Conservation (phyloP, 371 early-diverging fungal species). For the Apophysomyces ossiformis region DNA sequence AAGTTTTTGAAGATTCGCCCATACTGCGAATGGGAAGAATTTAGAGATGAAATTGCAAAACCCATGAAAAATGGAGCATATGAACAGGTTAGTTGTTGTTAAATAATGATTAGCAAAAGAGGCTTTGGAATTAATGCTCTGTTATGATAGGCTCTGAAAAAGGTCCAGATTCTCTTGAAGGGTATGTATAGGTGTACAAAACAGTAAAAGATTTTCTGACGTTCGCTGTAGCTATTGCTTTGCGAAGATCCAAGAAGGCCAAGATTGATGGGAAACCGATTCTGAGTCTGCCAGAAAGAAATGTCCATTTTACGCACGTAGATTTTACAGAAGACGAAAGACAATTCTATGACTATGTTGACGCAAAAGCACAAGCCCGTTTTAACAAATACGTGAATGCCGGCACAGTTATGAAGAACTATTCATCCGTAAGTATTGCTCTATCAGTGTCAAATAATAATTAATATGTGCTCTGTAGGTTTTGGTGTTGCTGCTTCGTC, state of each 20-base stretch:
- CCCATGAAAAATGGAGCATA: constrained; percentile 35
- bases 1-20: constrained; percentile 79
- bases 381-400: constrained; percentile 55
- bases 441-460: neutral
- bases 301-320: constrained; percentile 57
- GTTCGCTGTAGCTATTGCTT: constrained; percentile 50
- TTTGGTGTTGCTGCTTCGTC: constrained; percentile 40
- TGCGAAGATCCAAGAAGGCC: constrained; percentile 70
- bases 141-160: constrained; percentile 40
- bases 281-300: constrained; percentile 62
- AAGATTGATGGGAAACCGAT: constrained; percentile 71
- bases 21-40: constrained; percentile 59
- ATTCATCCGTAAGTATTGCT: constrained; percentile 48
- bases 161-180: constrained; percentile 37
- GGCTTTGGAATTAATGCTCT: constrained; percentile 30
- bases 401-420: constrained; percentile 64
- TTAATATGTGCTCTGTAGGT: constrained; percentile 17
- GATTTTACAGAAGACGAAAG: constrained; percentile 65
- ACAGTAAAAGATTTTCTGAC: neutral
- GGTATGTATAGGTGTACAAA: constrained; percentile 11
- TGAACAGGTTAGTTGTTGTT: neutral
- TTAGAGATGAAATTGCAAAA: constrained; percentile 57
- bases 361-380: constrained; percentile 48
- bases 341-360: constrained; percentile 63
- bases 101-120: neutral